Conservation (phyloP, 1,284 basidiomycete genomes). For the Takashimella tepidaria region DNA sequence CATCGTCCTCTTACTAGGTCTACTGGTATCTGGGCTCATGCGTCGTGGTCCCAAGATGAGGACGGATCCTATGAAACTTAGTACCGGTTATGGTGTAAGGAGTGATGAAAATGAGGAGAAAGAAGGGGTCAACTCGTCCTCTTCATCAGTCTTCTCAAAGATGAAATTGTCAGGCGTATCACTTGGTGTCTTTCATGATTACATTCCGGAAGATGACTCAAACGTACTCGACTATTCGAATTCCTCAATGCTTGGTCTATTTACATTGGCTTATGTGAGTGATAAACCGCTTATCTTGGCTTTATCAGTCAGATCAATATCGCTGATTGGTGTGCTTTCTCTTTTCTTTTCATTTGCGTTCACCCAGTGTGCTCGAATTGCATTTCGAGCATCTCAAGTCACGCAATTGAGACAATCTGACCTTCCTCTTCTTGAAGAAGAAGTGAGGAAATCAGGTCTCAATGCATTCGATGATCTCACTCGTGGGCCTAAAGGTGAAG, state of each 20-base stretch:
- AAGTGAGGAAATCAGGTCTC: slow-evolving; percentile 24
- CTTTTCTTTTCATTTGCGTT: too few relatives aligned
- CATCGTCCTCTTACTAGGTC: slow-evolving; percentile 4
- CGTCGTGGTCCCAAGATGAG: slow-evolving; percentile 38
- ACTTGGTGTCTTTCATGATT: slow-evolving; percentile 6
- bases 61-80: slow-evolving; percentile 27
- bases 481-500: slow-evolving; percentile 8
- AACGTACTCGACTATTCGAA: slow-evolving; percentile 42
- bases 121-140: neutral
- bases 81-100: slow-evolving; percentile 36
- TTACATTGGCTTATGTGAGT: slow-evolving; percentile 40
- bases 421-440: slow-evolving; percentile 38
- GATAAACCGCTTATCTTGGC: too few relatives aligned
- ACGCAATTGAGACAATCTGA: slow-evolving; percentile 32
- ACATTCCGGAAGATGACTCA: slow-evolving; percentile 7
- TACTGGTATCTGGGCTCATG: slow-evolving; percentile 29
- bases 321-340: too few relatives aligned
- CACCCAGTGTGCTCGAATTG: slow-evolving; percentile 22
- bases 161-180: slow-evolving; percentile 9
- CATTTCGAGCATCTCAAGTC: slow-evolving; percentile 20
- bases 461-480: slow-evolving; percentile 2
- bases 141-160: neutral
- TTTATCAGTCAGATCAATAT: too few relatives aligned
- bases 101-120: slow-evolving; percentile 9
- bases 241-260: slow-evolving; percentile 38